Evolutionary conservation across 176 grass and related monocot species (phyloP).

Genomic region (Canna indica): DNA sequence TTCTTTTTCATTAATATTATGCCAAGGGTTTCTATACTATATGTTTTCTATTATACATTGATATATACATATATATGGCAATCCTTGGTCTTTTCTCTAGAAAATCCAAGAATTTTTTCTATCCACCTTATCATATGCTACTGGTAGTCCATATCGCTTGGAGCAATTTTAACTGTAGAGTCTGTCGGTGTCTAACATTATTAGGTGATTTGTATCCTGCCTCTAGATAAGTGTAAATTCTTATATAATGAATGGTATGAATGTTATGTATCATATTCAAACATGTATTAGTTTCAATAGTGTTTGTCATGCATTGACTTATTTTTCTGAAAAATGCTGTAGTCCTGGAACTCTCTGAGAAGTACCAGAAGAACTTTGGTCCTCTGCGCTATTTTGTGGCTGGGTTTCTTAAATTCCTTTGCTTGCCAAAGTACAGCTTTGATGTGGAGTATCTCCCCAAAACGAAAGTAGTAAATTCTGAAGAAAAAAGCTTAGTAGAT

Average conservation of each 20-base stretch:
- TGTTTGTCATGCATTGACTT: not conserved
- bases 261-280: not conserved
- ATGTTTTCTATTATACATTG: too few species aligned
- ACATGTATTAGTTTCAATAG: not conserved
- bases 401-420: constrained; percentile 85
- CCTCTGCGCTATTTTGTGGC: constrained; percentile 94
- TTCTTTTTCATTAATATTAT: too few species aligned
- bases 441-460: constrained; percentile 91
- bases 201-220: not conserved
- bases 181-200: not conserved
- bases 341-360: constrained; percentile 95
- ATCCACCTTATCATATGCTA: too few species aligned
- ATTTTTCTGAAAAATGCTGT: constrained; percentile 26
- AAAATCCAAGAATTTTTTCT: too few species aligned
- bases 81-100: too few species aligned
- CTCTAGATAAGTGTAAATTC: not conserved
- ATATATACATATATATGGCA: too few species aligned
- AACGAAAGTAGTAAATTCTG: constrained; percentile 29
- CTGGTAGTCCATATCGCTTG: too few species aligned
- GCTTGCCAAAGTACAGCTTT: constrained; percentile 85
- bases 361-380: constrained; percentile 89
- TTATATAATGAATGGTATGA: not conserved
- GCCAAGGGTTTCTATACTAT: too few species aligned
- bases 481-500: constrained; percentile 42
- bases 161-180: too few species aligned